Evolutionary conservation across 257 asterid genomes (phyloP), one percentile per base, ranked within the genome.

Genomic region (Jacaranda copaia): DNA sequence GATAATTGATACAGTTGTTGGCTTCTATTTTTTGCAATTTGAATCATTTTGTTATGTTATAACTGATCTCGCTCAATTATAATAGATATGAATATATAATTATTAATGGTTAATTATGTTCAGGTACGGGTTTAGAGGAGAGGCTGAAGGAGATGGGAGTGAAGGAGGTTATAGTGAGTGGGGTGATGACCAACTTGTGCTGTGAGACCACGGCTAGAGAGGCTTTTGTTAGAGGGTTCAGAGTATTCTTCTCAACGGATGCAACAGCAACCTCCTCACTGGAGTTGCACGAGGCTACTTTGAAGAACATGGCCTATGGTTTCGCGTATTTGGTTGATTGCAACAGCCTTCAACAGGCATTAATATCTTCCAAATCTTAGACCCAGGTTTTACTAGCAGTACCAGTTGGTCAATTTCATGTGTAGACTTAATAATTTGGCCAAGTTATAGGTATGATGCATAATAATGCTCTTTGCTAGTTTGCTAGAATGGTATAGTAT

Each of bases 151-250:
- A 83, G 64, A 90, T 88, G 88, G 90, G 88, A 19, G 82, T 81
- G 77, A 81, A 87, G 80, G 96, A 92, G 84, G 90, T 92, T 10
- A 92, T 92, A n/a, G 89, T 92, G 65, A 82, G 84, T 1, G 96
- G 97, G 25, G 97, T 92, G 11, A 90, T 88, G 97, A 92, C 96
- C 75, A 90, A 90, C 72, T 63, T 90, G 38, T 92, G 94, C 79
- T 90, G 96, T 13, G 97, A 92, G 85, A 92, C 97, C 5, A 80
- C 89, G 1, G 97, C 97, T 42, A 89, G 97, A 73, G 96, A 90
- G 32, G 96, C 96, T 7, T 92, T 90, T 74, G 66, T 90, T 55
- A 86, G 87, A 77, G 96, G 96, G 0, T 88, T 90, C 36, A 78
- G 93, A 56, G 94, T 88, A 1, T 90, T 92, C 84, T 90, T 92